A percentile compares a stretch with the other conserved stretches of the same genome.
These are phyloP conservation scores for Amanita jacksonii DNA, from an alignment of 768 basidiomycete species.

Conservation along the genomic window DNA sequence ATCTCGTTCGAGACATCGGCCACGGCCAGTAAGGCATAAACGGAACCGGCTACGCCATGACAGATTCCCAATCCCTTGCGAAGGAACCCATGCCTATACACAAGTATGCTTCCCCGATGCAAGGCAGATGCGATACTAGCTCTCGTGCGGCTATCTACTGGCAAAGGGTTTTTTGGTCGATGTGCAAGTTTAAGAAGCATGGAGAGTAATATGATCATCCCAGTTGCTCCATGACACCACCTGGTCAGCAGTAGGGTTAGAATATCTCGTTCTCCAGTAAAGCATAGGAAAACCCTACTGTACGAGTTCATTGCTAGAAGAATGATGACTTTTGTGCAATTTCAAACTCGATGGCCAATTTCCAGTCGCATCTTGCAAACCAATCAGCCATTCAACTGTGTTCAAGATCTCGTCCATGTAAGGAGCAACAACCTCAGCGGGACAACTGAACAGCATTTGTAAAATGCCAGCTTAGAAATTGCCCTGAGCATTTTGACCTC, in stretches of 20 bases:
- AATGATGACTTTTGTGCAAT: conserved; percentile 15
- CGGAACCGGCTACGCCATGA: conserved; percentile 46
- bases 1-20: conserved; percentile 32
- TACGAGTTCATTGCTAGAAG: conserved; percentile 28
- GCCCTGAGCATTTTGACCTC: neutral
- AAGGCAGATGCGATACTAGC: conserved; percentile 24
- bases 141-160: conserved; percentile 16
- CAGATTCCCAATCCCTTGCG: conserved; percentile 53
- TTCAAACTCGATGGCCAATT: conserved; percentile 40
- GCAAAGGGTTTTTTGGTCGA: conserved; percentile 12
- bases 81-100: conserved; percentile 40
- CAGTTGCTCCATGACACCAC: conserved; percentile 55
- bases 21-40: conserved; percentile 41
- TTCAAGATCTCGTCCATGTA: conserved; percentile 31
- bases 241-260: conserved; percentile 17
- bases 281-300: conserved; percentile 35
- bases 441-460: conserved; percentile 38
- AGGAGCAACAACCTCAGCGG: conserved; percentile 23
- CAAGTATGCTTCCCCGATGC: conserved; percentile 28
- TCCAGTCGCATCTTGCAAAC: conserved; percentile 33
- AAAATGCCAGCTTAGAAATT: conserved; percentile 39
- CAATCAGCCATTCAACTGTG: conserved; percentile 39
- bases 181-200: conserved; percentile 27
- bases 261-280: neutral
- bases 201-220: conserved; percentile 37